phyloP scores from a whole-genome alignment of 441 rosid genomes.

The Syzygium syzygioides region DNA sequence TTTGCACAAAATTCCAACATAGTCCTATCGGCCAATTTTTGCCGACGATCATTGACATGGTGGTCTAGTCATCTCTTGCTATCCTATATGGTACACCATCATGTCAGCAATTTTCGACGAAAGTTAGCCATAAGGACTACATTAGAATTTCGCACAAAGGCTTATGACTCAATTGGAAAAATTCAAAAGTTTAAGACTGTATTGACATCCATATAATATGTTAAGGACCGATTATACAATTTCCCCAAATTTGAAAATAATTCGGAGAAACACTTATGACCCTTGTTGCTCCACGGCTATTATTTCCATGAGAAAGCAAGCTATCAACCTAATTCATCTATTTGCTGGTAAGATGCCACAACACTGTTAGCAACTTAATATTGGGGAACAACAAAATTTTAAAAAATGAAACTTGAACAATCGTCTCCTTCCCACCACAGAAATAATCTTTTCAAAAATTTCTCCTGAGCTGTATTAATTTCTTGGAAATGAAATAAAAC shows the following conservation, averaged over 20 bases:
- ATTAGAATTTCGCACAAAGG: too few relatives aligned
- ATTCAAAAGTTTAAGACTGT: neutral
- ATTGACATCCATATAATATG: accelerated
- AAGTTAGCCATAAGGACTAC: neutral
- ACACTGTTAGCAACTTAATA: neutral
- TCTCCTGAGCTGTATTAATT: neutral
- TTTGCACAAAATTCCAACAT: neutral
- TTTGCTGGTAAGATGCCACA: neutral
- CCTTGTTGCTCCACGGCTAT: neutral
- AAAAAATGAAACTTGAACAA: neutral
- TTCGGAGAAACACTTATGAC: neutral
- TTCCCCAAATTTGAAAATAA: neutral
- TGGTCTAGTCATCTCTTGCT: accelerated
- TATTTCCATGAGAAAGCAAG: neutral
- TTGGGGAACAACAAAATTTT: accelerated
- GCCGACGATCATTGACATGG: neutral
- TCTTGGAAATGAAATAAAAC: neutral
- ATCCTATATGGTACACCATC: neutral
- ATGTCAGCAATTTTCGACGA: too few relatives aligned
- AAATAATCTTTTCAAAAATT: neutral
- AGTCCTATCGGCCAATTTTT: neutral
- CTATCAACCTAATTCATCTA: neutral
- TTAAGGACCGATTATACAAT: neutral
- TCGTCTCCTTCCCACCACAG: neutral
- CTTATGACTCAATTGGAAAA: neutral